Evolutionary conservation across 306 rosid species (phyloP), one percentile per base, ranked within the genome.

Genomic region (Erythrophleum fordii): DNA sequence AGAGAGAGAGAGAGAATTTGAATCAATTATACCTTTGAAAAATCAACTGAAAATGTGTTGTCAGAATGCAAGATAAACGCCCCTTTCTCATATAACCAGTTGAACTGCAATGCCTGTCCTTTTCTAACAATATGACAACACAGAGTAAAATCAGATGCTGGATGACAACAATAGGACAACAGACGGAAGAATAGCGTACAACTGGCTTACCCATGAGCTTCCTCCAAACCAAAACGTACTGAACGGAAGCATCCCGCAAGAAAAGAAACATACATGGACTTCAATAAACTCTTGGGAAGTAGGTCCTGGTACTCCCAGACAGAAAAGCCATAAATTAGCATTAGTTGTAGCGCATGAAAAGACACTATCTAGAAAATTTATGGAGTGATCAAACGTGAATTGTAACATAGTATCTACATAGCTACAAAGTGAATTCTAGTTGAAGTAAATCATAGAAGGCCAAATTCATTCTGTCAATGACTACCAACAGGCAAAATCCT

Each of bases 191-290:
- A 75, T 4, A 77, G 35, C 18, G 79, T 12, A 84, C 48, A 83
- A 79, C 72, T 45, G 78, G 82, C 89, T 81, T 78, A 93, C 98
- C 99, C 99, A 76, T 95, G 99, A 91, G 98, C 99, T 86, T 90
- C 97, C 79, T 88, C 78, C 78, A 95, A 90, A 73, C 99, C 99
- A 49, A 95, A 95, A 41, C 97, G 97, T 17, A 91, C 91, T 5
- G 98, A 95, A 45, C 98, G 98, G 85, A 93, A 89, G 87, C 99
- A 93, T 87, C 98, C 98, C 25, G 96, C 97, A 68, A 95, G 99
- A 84, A 93, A 95, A 79, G 97, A 91, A 73, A 88, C 93, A 88
- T 93, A 95, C 94, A 95, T 93, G 77, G 94, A 90, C 85, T 91
- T 71, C 85, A 90, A 85, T 69, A 90, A 89, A 82, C 88, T 80